phyloP scores from a whole-genome alignment of 768 basidiomycete species.

The Pulveroboletus sp. region DNA sequence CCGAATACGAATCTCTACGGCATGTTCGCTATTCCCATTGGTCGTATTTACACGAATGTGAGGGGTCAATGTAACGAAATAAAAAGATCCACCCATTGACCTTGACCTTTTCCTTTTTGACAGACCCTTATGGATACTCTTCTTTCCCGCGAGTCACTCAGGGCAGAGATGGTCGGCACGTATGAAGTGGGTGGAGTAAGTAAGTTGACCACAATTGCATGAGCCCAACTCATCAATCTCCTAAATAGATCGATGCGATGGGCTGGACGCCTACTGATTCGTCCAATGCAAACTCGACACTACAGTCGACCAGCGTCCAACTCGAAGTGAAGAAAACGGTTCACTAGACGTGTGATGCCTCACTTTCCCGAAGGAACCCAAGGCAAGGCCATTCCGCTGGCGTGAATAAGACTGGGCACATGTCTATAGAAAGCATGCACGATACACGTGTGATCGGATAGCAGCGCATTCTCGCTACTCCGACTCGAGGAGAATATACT shows the following conservation, averaged over 20 bases:
- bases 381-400: not conserved
- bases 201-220: not conserved
- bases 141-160: constrained; percentile 5
- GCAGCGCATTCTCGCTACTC: no score
- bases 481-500: no score
- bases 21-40: not conserved
- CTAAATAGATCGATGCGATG: not conserved
- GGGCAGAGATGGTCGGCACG: not conserved
- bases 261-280: not conserved
- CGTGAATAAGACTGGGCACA: no score
- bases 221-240: not conserved
- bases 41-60: not conserved
- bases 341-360: not conserved
- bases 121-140: constrained; percentile 13
- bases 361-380: not conserved
- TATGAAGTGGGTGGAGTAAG: not conserved
- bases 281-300: not conserved
- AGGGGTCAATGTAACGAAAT: not conserved
- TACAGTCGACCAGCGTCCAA: constrained; percentile 2
- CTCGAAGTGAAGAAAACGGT: not conserved
- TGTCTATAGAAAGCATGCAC: no score
- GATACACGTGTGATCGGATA: no score
- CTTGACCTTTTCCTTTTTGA: not conserved
- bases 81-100: not conserved
- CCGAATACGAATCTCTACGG: not conserved